Evolutionary conservation across 2,329 filamentous ascomycete genomes (phyloP), one percentile per base, ranked within the genome.

Genomic region (Epichloe sibirici): DNA sequence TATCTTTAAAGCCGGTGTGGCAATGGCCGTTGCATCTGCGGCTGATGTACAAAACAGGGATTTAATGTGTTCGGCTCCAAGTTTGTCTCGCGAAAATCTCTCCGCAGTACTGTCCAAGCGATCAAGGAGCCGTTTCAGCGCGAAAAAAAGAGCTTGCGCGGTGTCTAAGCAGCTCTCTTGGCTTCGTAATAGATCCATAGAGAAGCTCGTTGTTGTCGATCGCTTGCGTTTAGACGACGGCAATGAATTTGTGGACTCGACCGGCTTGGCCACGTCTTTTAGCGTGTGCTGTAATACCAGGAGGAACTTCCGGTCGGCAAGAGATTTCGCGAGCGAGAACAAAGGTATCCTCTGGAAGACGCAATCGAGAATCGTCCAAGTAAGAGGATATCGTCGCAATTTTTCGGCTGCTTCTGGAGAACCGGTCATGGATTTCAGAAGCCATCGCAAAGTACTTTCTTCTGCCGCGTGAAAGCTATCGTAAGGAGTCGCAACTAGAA

Each of bases 281-380:
- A 90, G 67, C 0, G 83, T 79, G 59, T 81, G 77, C 59, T 83
- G 80, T 43, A 94, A 65, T 9, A 88, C 77, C 1, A 70, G 67
- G 37, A 86, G 69, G 51, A 94, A 88, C 45, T 80, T 77, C 53
- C 83, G 75, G 53, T 90, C 83, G 23, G 80, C 82, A 6, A 95
- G 74, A 4, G 86, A 81, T 53, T 82, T 82, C 8, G 87, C 86
- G 25, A 88, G 73, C 11, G 81, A 83, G 45, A 85, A 82, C 0
- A 82, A 71, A 0, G 87, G 83, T 17, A 91, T 79, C n/a, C 81
- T 71, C 48, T 74, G 71, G 51, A 88, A 75, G 47, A 85, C 72
- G 54, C 75, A 76, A 45, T 73, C 72, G 25, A 90, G 65, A 38
- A 89, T 74, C 34, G 70, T 73, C 86, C 81, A 85, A 9, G 78